Evolutionary conservation across 352 stramenopile species (phyloP).

Genomic region (Plasmopara muralis): DNA sequence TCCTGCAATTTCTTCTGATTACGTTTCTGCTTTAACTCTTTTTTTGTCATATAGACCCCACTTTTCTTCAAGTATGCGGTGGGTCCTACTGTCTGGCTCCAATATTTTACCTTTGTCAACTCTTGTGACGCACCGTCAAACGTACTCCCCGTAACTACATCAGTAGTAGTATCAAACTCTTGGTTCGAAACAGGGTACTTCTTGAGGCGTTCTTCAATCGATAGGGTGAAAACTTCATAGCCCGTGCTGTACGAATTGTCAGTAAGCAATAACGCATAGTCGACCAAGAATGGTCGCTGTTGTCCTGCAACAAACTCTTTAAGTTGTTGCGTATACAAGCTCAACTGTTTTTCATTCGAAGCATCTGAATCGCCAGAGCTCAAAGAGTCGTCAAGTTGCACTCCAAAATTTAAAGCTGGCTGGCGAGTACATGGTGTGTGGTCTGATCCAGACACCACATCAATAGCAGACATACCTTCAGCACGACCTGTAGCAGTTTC

Average conservation of each 20-base stretch:
- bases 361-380: constrained; percentile 21
- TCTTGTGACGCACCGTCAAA: constrained; percentile 14
- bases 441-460: constrained; percentile 28
- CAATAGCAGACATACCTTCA: constrained; percentile 19
- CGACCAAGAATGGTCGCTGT: constrained; percentile 74
- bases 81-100: constrained; percentile 6
- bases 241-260: constrained; percentile 81
- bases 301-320: constrained; percentile 53
- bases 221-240: constrained; percentile 61
- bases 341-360: constrained; percentile 33
- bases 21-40: constrained; percentile 61
- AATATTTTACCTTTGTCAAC: constrained; percentile 18
- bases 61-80: constrained; percentile 22
- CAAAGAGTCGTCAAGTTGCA: constrained; percentile 21
- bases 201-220: constrained; percentile 55
- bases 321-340: constrained; percentile 57
- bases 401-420: constrained; percentile 1
- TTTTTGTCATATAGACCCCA: constrained; percentile 40
- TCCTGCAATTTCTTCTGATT: constrained; percentile 71
- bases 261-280: constrained; percentile 58
- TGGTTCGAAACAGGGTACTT: constrained; percentile 34
- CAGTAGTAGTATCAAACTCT: constrained; percentile 29
- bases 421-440: constrained; percentile 19
- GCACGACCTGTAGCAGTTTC: constrained; percentile 1
- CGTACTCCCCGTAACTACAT: constrained; percentile 1